These are phyloP conservation scores for Aphanomyces cochlioides DNA, from an alignment of 352 stramenopile species.

Conservation along the genomic window DNA sequence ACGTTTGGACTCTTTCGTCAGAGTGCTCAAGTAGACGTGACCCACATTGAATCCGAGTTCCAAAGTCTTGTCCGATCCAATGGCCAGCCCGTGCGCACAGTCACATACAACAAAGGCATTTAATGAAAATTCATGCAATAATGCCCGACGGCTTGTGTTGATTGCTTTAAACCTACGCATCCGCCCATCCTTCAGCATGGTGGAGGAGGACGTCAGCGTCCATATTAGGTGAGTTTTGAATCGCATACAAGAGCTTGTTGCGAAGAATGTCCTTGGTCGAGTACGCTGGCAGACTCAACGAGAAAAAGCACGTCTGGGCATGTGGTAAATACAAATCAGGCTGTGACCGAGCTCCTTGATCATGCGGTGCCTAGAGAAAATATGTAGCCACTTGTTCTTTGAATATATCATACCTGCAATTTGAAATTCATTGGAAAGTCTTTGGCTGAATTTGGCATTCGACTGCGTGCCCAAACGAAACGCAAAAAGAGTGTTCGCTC, in stretches of 20 bases:
- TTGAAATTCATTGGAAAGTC: conserved; percentile 97
- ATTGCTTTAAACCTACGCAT: conserved; percentile 45
- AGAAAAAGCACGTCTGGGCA: conserved; percentile 49
- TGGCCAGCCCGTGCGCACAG: conserved; percentile 49
- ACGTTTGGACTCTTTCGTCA: conserved; percentile 85
- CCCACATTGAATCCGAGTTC: conserved; percentile 67
- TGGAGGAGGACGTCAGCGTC: conserved; percentile 62
- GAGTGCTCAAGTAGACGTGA: conserved; percentile 58
- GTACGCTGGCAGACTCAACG: conserved; percentile 38
- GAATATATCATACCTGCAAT: conserved; percentile 44
- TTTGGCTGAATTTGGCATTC: conserved; percentile 94
- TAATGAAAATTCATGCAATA: conserved; percentile 30
- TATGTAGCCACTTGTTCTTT: neutral
- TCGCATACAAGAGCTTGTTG: conserved; percentile 43
- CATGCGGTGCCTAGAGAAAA: conserved; percentile 49
- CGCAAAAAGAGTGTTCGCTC: conserved; percentile 95
- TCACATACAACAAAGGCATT: conserved; percentile 84
- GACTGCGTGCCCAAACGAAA: conserved; percentile 97
- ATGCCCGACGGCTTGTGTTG: too few relatives aligned
- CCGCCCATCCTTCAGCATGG: conserved; percentile 89
- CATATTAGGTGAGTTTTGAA: conserved; percentile 44
- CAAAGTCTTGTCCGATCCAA: conserved; percentile 39
- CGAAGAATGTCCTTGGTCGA: conserved; percentile 42
- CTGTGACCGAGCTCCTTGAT: conserved; percentile 63
- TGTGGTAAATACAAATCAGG: conserved; percentile 47